Percentiles rank a stretch among this genome's conserved stretches.
Conservation (phyloP, 495 filamentous ascomycete species). For the Trichoderma orchidacearum region DNA sequence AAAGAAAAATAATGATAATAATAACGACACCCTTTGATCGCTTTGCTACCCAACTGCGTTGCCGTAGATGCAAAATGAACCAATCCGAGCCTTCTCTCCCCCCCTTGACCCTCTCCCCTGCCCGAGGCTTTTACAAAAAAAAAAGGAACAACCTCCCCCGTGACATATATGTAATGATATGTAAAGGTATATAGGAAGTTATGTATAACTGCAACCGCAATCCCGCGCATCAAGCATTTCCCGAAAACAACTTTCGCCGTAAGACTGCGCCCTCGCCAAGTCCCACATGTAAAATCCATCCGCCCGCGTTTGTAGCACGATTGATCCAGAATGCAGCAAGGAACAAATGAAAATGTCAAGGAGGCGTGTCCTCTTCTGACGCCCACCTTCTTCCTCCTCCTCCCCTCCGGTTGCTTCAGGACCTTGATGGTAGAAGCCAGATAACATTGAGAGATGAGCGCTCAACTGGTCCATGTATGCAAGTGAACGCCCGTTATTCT, state of each 20-base stretch:
- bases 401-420: no score
- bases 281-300: neutral
- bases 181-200: neutral
- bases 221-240: neutral
- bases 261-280: neutral
- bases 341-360: neutral
- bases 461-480: no score
- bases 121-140: neutral
- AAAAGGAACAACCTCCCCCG: neutral
- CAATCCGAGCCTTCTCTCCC: neutral
- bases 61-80: neutral
- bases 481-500: no score
- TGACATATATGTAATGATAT: no score
- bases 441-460: no score
- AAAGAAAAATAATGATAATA: no score
- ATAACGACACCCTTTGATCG: no score
- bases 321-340: neutral
- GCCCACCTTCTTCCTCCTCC: neutral
- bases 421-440: no score
- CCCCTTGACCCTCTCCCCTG: no score
- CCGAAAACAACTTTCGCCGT: neutral
- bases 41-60: neutral
- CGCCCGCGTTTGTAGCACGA: neutral
- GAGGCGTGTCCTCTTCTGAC: neutral
- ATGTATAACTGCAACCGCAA: neutral